Evolutionary conservation across 2,329 filamentous ascomycete species (phyloP).

Genomic region (Fusarium sp.): DNA sequence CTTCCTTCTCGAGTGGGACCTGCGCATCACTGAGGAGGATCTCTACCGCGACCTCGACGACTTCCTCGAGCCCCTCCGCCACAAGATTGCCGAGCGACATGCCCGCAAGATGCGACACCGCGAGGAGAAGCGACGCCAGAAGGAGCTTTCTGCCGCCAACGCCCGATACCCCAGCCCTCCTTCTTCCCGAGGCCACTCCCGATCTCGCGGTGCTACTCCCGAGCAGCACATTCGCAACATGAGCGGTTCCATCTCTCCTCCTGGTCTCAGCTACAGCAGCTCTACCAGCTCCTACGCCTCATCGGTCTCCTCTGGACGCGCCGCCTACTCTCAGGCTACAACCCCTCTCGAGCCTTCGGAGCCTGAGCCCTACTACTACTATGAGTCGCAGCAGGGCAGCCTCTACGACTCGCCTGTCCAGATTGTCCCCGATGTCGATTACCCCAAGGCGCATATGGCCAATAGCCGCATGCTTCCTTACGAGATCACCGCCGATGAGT

Average conservation of each 20-base stretch:
- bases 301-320: slow-evolving; percentile 60
- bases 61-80: slow-evolving; percentile 88
- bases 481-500: slow-evolving; percentile 66
- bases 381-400: slow-evolving; percentile 51
- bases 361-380: slow-evolving; percentile 58
- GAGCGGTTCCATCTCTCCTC: slow-evolving; percentile 54
- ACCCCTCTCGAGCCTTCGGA: slow-evolving; percentile 62
- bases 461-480: slow-evolving; percentile 61
- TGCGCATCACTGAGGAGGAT: slow-evolving; percentile 85
- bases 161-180: slow-evolving; percentile 60
- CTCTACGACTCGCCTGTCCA: slow-evolving; percentile 64
- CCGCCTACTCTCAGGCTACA: slow-evolving; percentile 62
- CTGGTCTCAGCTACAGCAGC: slow-evolving; percentile 62
- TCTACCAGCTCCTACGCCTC: slow-evolving; percentile 63
- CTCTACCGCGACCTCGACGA: slow-evolving; percentile 88
- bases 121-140: slow-evolving; percentile 57
- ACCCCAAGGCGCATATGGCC: slow-evolving; percentile 50
- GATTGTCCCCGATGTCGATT: slow-evolving; percentile 55
- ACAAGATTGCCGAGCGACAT: slow-evolving; percentile 64
- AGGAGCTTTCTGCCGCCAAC: slow-evolving; percentile 51
- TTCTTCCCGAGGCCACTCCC: slow-evolving; percentile 57
- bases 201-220: slow-evolving; percentile 55
- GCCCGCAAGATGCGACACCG: slow-evolving; percentile 62
- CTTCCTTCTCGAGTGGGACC: slow-evolving; percentile 93
- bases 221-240: slow-evolving; percentile 55